Base-by-base conservation (phyloP, 768 basidiomycete species). In the Rhodotorula taiwanensis region DNA sequence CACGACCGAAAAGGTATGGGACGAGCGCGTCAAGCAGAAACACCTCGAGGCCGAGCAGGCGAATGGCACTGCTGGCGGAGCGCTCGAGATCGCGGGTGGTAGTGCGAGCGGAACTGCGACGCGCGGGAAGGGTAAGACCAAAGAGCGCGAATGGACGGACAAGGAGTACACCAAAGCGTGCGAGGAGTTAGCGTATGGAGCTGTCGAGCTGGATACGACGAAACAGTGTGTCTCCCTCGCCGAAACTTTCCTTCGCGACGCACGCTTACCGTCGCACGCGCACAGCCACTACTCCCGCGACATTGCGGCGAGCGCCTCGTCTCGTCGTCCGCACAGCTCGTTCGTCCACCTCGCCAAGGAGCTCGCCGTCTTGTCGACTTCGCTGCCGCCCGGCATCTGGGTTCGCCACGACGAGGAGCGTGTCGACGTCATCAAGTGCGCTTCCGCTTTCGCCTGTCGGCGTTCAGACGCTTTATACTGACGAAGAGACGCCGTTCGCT, bases 301-400 rank as follows among this genome's bases (percentile, higher is more conserved):
- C 20, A 64, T 82, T 23, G 52, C 57, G 50, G 52, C 69, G 28
- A 80, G 79, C 0, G 75, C 77, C 43, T 74, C 67, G 79, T 36
- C 76, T 81, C 36, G 48, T 75, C 76, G 55, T 79, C 80, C 27
- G 80, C 79, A 71, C 75, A 79, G 67, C 34, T 14, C 9, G 18
- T 58, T 81, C 41, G 71, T 83, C 42, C 81, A 81, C 70, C 76
- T 83, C n/a, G 74, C 81, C 64, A 80, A 81, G 72, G 83, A 83
- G 73, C 76, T 83, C n/a, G 80, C 81, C 23, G 79, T 80, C 28
- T 82, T 80, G 74, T 79, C 81, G 8, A 83, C 82, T 14, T 79
- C 79, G 56, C 76, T 83, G n/a, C 83, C 82, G 54, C 77, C 79
- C 3, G 82, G 82, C 10, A 78, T 80, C 80, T 83, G 33, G 77